Evolutionary conservation across 495 filamentous ascomycete species (phyloP).

Genomic region (Talaromyces stipitatus): DNA sequence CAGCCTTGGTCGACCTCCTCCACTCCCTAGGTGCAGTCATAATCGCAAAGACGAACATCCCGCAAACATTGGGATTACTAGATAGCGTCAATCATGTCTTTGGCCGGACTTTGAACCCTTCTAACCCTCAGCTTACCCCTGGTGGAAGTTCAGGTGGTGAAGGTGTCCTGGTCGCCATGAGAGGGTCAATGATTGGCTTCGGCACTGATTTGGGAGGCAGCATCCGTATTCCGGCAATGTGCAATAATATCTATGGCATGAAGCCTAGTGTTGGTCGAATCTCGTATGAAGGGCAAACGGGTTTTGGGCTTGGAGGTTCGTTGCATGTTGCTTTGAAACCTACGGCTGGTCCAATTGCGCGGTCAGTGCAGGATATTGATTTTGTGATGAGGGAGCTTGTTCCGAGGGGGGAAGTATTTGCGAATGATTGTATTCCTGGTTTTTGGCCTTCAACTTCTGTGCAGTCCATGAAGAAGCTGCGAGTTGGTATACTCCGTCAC

Average conservation of each 20-base stretch:
- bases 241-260: constrained; percentile 57
- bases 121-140: constrained; percentile 45
- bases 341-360: constrained; percentile 44
- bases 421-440: constrained; percentile 41
- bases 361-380: constrained; percentile 35
- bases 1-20: constrained; percentile 11
- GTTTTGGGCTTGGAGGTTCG: constrained; percentile 27
- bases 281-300: constrained; percentile 39
- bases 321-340: constrained; percentile 34
- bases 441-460: constrained; percentile 25
- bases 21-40: constrained; percentile 41
- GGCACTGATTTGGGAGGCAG: constrained; percentile 64
- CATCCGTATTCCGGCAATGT: constrained; percentile 58
- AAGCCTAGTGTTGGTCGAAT: constrained; percentile 53
- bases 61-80: constrained; percentile 40
- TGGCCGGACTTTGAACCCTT: constrained; percentile 49
- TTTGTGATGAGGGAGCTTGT: constrained; percentile 44
- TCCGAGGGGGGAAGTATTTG: constrained; percentile 37
- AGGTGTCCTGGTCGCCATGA: constrained; percentile 50
- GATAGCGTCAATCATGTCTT: constrained; percentile 28
- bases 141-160: constrained; percentile 65
- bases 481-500: constrained; percentile 47
- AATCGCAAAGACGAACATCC: constrained; percentile 57
- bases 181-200: constrained; percentile 56
- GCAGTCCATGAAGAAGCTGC: constrained; percentile 20